These are phyloP conservation scores for Pseudogymnoascus sp. DNA, from an alignment of 2,329 filamentous ascomycete species.

Conservation along the genomic window DNA sequence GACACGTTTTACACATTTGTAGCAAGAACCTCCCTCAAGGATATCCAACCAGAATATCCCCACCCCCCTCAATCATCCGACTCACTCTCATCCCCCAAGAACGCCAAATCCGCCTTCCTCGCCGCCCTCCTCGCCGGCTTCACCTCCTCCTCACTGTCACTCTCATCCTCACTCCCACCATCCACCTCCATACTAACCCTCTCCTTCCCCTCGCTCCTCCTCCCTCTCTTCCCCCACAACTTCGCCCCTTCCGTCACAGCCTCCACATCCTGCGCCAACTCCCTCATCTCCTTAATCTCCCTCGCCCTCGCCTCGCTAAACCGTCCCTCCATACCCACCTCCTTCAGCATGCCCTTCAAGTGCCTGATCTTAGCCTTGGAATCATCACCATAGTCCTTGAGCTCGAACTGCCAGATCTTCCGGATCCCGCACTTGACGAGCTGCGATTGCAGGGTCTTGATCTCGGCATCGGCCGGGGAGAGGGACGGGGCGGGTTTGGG, in stretches of 20 bases:
- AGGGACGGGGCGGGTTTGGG: slow-evolving; percentile 30
- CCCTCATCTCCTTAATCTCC: slow-evolving; percentile 79
- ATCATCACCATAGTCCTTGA: slow-evolving; percentile 66
- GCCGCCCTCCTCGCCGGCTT: slow-evolving; percentile 26
- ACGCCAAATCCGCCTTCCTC: slow-evolving; percentile 46
- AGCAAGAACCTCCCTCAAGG: neutral
- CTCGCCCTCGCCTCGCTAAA: slow-evolving; percentile 79
- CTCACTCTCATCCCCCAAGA: slow-evolving; percentile 64
- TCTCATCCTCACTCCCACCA: slow-evolving; percentile 25
- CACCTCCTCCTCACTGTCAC: slow-evolving; percentile 11
- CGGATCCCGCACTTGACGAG: slow-evolving; percentile 85
- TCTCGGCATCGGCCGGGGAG: slow-evolving; percentile 64
- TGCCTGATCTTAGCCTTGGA: slow-evolving; percentile 74
- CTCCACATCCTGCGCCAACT: slow-evolving; percentile 77
- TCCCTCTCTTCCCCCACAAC: slow-evolving; percentile 57
- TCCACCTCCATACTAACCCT: slow-evolving; percentile 34
- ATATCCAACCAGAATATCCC: neutral
- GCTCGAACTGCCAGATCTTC: slow-evolving; percentile 83
- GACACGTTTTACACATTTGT: neutral
- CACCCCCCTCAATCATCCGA: slow-evolving; percentile 23
- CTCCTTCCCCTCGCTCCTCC: slow-evolving; percentile 21
- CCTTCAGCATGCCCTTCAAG: slow-evolving; percentile 68
- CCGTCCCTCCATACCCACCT: slow-evolving; percentile 80
- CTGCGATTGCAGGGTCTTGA: slow-evolving; percentile 82
- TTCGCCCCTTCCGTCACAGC: slow-evolving; percentile 75